Base-by-base conservation (phyloP, 2,329 filamentous ascomycete species). In the Trichoderma cornu-damae region DNA sequence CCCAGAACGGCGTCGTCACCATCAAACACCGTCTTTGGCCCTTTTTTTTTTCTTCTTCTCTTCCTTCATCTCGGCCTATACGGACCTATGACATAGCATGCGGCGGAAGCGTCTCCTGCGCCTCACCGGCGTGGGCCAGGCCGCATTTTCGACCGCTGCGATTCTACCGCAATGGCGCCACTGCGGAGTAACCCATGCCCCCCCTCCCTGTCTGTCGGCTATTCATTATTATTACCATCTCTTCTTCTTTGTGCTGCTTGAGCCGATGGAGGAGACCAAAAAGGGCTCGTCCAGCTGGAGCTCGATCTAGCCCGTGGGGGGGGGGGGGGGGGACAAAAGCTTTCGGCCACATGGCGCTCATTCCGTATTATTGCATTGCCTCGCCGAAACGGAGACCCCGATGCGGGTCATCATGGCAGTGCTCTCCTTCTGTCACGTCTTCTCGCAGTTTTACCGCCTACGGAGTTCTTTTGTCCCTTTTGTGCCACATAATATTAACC, bases 371-470 rank as follows among this genome's bases (percentile, higher is more conserved):
- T 37, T 28, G 54, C 46, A 37, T 42, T 51, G 46, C 54, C 46
- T 50, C 46, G 47, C 46, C 47, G 42, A 26, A 56, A 51, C 51
- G 57, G 44, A 52, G 57, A 34, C 38, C 57, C 57, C 6, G 52
- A 56, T 59, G 57, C 57, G 43, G 52, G 57, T 55, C 57, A 49
- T 57, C 51, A 59, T 56, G 57, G 57, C 51, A 38, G 57, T 59
- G 57, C 57, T 51, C 6, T 44, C 20, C 26, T 6, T 24, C 26
- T 34, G 18, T 50, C 9, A 16, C 22, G 12, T 40, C 6, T 12
- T 18, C 6, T 18, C 28, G 22, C n/a, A 7, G 8, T 16, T 28
- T 35, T 24, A 26, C 16, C 24, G 9, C 28, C 18, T 42, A 32
- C 16, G 8, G 35, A n/a, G n/a, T n/a, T 12, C 12, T 30, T 4